Percentiles rank a stretch among this genome's conserved stretches.
Conservation (phyloP, 345 rosid species). For the Carallia brachiata region DNA sequence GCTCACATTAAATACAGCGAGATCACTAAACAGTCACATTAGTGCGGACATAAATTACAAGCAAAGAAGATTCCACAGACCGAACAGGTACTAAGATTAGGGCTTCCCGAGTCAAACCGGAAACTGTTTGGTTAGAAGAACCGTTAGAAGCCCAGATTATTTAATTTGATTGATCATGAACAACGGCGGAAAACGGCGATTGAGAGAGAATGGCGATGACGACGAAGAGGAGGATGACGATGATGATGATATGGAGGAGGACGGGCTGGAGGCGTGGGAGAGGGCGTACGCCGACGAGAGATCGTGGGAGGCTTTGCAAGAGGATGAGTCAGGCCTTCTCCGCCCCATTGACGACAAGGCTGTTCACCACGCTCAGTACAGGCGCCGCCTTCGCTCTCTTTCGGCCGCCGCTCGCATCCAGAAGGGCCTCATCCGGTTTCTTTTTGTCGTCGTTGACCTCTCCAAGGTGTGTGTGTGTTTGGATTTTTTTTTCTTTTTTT, state of each 20-base stretch:
- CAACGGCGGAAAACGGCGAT: slow-evolving; percentile 40
- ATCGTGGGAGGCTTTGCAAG: slow-evolving; percentile 89
- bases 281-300: slow-evolving; percentile 72
- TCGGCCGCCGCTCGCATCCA: slow-evolving; percentile 69
- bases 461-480: slow-evolving; percentile 40
- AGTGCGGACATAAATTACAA: no score
- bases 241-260: slow-evolving; percentile 51
- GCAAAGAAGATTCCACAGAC: no score
- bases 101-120: neutral
- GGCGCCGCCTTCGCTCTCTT: slow-evolving; percentile 68
- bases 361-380: slow-evolving; percentile 65
- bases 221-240: slow-evolving; percentile 63
- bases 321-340: slow-evolving; percentile 81
- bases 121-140: neutral
- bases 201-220: slow-evolving; percentile 18
- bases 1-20: no score
- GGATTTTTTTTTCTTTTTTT: neutral
- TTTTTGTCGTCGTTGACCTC: slow-evolving; percentile 79
- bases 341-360: slow-evolving; percentile 69
- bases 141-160: neutral
- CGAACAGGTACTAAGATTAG: neutral
- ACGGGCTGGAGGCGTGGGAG: slow-evolving; percentile 73
- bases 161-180: slow-evolving; percentile 25
- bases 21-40: no score
- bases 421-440: slow-evolving; percentile 90